Evolutionary conservation across 129 eudicot genomes (phyloP).

Genomic region (carrot (Daucus carota)): DNA sequence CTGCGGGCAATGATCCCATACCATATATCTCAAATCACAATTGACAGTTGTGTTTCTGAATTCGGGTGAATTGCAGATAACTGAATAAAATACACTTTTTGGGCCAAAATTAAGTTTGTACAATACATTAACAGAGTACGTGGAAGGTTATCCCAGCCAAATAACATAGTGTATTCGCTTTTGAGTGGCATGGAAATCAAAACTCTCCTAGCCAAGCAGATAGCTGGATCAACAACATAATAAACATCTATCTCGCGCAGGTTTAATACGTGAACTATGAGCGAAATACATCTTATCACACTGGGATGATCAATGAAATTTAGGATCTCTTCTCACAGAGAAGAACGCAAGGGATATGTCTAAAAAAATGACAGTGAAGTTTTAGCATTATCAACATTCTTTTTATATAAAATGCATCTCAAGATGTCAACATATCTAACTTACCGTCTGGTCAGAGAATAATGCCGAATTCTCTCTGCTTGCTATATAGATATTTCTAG

Average conservation of each 20-base stretch:
- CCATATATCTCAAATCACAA: slow-evolving; percentile 70
- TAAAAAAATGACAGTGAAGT: slow-evolving; percentile 26
- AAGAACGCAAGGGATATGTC: slow-evolving; percentile 90
- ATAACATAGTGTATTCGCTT: too few species aligned
- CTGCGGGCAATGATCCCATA: slow-evolving; percentile 92
- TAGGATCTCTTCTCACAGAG: slow-evolving; percentile 61
- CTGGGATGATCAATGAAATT: slow-evolving; percentile 94
- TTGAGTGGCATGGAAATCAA: slow-evolving; percentile 89
- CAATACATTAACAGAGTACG: slow-evolving; percentile 79
- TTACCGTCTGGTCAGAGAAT: too few species aligned
- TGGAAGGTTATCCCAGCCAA: slow-evolving; percentile 96
- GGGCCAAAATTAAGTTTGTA: slow-evolving; percentile 57
- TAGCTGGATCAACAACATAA: slow-evolving; percentile 71
- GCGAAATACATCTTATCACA: slow-evolving; percentile 22
- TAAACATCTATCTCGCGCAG: slow-evolving; percentile 3
- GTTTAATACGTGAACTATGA: background rate
- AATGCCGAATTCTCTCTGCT: too few species aligned
- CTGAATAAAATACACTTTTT: slow-evolving; percentile 83
- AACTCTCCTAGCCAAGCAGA: slow-evolving; percentile 78
- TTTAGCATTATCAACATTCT: background rate
- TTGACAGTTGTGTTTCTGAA: slow-evolving; percentile 82
- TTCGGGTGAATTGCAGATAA: slow-evolving; percentile 75
- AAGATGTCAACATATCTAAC: background rate
- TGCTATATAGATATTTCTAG: too few species aligned
- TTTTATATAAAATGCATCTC: background rate